These are phyloP conservation scores for Ochetophila trinervis DNA, from an alignment of 306 rosid species.

Conservation along the genomic window DNA sequence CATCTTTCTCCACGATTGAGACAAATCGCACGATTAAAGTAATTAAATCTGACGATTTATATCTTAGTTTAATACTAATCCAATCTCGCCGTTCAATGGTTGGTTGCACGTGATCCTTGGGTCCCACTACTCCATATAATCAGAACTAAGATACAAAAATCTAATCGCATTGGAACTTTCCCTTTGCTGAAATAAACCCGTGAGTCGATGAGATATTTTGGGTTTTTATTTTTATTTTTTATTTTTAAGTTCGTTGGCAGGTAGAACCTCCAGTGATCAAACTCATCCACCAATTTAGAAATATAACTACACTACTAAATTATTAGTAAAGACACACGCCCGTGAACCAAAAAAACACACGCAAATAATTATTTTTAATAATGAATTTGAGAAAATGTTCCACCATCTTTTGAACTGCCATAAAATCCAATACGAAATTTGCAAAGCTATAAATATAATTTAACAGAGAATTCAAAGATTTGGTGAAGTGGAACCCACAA, in stretches of 20 bases:
- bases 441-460: no score
- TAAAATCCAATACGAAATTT: no score
- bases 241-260: conserved; percentile 27
- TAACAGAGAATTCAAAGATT: neutral
- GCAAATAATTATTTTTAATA: no score
- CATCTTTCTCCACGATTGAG: neutral
- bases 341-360: conserved; percentile 32
- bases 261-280: conserved; percentile 3
- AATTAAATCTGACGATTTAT: conserved; percentile 9
- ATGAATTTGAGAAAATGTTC: no score
- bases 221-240: neutral
- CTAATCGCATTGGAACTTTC: conserved; percentile 3
- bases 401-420: no score
- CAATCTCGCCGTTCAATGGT: neutral
- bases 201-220: conserved; percentile 8
- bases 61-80: neutral
- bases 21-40: neutral
- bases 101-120: conserved; percentile 17
- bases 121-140: conserved; percentile 7
- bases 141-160: neutral
- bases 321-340: conserved; percentile 27
- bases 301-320: conserved; percentile 2
- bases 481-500: neutral
- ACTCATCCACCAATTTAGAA: conserved; percentile 10
- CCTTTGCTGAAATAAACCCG: conserved; percentile 13